These are phyloP conservation scores for Metschnikowia orientalis DNA, from an alignment of 805 yeast species.

Conservation along the genomic window DNA sequence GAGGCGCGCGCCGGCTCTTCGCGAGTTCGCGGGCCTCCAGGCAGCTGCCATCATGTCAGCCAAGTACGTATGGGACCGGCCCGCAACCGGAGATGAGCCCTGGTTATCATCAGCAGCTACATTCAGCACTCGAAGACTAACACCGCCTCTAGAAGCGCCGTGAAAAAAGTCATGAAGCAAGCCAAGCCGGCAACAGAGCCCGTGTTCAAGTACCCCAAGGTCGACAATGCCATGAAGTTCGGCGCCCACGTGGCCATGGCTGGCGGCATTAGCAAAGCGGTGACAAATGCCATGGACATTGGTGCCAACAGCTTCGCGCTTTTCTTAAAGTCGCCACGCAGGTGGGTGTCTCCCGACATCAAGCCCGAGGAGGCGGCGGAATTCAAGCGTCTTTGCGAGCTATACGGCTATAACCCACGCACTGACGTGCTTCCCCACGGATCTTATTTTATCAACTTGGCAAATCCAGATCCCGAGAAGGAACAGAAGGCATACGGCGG, in stretches of 20 bases:
- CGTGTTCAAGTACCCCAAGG: conserved; percentile 31
- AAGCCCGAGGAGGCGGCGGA: conserved; percentile 60
- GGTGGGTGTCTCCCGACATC: conserved; percentile 84
- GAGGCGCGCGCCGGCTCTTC: not conserved
- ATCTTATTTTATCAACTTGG: conserved; percentile 86
- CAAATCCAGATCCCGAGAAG: conserved; percentile 82
- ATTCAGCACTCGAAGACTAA: too few species aligned
- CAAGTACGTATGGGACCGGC: conserved; percentile 1
- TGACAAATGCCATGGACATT: conserved; percentile 50
- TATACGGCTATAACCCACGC: conserved; percentile 62
- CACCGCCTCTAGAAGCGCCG: conserved; percentile 1
- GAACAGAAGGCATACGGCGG: conserved; percentile 70
- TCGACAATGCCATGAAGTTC: conserved; percentile 50
- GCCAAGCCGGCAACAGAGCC: conserved; percentile 9
- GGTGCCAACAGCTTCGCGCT: conserved; percentile 84
- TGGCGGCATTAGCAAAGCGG: conserved; percentile 76
- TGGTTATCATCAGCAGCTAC: too few species aligned
- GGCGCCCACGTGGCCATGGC: conserved; percentile 89
- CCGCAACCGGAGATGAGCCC: too few species aligned
- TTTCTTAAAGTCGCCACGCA: conserved; percentile 83
- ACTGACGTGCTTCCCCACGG: conserved; percentile 92
- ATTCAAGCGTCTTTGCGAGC: conserved; percentile 60
- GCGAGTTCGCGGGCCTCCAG: not conserved
- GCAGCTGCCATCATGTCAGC: conserved; percentile 1
- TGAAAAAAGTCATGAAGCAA: conserved; percentile 7